Base-by-base conservation (phyloP, 306 rosid species). In the Dicorynia guianensis region DNA sequence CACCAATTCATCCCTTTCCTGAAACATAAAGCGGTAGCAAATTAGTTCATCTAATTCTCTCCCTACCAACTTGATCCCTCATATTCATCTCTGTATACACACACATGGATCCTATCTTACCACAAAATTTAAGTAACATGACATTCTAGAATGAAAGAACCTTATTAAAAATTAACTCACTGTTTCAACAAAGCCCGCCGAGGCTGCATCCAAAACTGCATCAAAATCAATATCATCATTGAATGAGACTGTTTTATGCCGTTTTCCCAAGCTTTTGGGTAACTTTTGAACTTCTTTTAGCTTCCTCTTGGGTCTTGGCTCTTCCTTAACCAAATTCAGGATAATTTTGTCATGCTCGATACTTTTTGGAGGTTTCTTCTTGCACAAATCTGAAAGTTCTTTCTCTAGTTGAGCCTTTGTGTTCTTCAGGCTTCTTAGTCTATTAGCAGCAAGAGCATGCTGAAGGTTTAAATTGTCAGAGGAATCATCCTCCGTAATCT, bases 1-100 rank as follows among this genome's bases (percentile, higher is more conserved):
- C 53, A 95, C 86, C 69, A 92, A 80, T 52, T 92, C 96, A 85
- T 95, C 99, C 84, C 97, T 87, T 89, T 95, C 98, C 98, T 95
- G 46, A 68, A 69, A 84, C 48, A 80, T 58, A 76, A 52, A 63
- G 71, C 36, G 55, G 30, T 46, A 71, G 67, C 42, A 80, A 55
- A 81, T 88, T 76, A 86, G 83, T 76, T 59, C 68, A 48, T 74
- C 70, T 10, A 69, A 17, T 48, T 71, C 74, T 49, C 68, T 47
- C 19, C 67, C 17, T 61, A 30, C 46, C 47, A 13, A 52, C 64
- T 42, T 63, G 33, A 47, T 43, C 75, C 75, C 75, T 55, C 61
- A 77, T 68, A 39, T 47, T 56, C 68, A 56, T 58, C 35, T 70
- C 79, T 2, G 30, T 25, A 25, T 2, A 25, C 30, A 25, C 30